These are phyloP conservation scores for Papiliotrema flavescens DNA, from an alignment of 1,284 basidiomycete genomes.

Conservation along the genomic window DNA sequence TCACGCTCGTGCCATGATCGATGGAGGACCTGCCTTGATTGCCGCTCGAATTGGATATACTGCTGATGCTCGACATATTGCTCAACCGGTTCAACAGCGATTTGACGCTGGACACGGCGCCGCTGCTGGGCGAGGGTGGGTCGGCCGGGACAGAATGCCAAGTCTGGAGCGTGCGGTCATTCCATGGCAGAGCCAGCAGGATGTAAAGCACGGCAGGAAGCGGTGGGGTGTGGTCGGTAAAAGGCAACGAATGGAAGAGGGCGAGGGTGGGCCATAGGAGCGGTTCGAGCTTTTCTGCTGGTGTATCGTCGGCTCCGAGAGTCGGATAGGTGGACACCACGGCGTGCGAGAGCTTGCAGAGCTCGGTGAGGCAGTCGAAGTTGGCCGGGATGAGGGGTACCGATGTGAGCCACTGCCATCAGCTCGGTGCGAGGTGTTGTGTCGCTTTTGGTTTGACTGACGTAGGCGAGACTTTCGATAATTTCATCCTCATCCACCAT, in stretches of 20 bases:
- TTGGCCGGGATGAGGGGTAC: constrained; percentile 15
- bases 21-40: not conserved
- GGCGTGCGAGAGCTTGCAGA: constrained; percentile 45
- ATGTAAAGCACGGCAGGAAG: constrained; percentile 37
- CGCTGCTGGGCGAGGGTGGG: constrained; percentile 12
- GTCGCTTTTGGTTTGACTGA: constrained; percentile 14
- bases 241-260: constrained; percentile 28
- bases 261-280: constrained; percentile 30
- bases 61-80: constrained; percentile 12
- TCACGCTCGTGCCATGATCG: not conserved
- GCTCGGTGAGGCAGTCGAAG: constrained; percentile 35
- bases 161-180: constrained; percentile 20
- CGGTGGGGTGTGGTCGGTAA: constrained; percentile 31
- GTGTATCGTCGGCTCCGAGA: constrained; percentile 8
- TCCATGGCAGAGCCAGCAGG: constrained; percentile 38
- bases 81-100: constrained; percentile 19
- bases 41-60: not conserved
- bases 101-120: constrained; percentile 7
- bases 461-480: constrained; percentile 31
- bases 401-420: constrained; percentile 16
- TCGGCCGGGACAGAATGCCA: constrained; percentile 32
- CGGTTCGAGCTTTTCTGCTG: constrained; percentile 31
- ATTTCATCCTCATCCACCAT: constrained; percentile 38
- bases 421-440: not conserved
- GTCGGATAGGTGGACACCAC: constrained; percentile 38